phyloP scores from a whole-genome alignment of 306 rosid species.

The Coriaria nepalensis region DNA sequence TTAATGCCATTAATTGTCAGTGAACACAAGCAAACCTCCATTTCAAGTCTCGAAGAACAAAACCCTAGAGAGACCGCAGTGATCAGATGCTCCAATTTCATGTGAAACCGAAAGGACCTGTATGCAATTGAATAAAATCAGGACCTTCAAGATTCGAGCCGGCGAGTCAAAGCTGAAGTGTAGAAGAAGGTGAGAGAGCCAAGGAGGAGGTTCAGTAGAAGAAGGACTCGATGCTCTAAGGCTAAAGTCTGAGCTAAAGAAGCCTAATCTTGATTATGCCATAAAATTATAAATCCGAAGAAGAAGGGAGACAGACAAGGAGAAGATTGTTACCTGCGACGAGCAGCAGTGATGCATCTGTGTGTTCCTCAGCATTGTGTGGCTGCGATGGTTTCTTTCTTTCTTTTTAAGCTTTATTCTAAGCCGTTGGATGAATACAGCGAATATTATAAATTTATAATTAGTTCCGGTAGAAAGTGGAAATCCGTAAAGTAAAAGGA shows the following conservation, averaged over 20 bases:
- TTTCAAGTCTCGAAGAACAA: constrained; percentile 10
- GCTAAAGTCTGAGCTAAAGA: neutral
- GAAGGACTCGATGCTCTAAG: constrained; percentile 1
- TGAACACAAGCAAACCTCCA: neutral
- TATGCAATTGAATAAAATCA: constrained; percentile 8
- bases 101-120: constrained; percentile 1
- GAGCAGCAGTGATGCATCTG: constrained; percentile 11
- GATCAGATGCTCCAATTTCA: constrained; percentile 14
- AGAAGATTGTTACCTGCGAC: neutral
- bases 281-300: neutral
- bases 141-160: constrained; percentile 10
- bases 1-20: neutral
- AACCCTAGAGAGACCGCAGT: constrained; percentile 13
- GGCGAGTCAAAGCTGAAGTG: constrained; percentile 6
- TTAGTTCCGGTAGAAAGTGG: neutral
- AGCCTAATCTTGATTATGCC: constrained; percentile 14
- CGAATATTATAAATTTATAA: neutral
- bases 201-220: neutral
- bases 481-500: neutral
- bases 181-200: constrained; percentile 6
- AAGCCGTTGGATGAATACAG: too few species aligned
- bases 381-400: constrained; percentile 5
- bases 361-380: constrained; percentile 3
- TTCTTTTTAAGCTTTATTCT: neutral
- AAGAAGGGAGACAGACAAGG: constrained; percentile 6